Evolutionary conservation across 2,329 filamentous ascomycete genomes (phyloP).

Genomic region (Venturia effusa): DNA sequence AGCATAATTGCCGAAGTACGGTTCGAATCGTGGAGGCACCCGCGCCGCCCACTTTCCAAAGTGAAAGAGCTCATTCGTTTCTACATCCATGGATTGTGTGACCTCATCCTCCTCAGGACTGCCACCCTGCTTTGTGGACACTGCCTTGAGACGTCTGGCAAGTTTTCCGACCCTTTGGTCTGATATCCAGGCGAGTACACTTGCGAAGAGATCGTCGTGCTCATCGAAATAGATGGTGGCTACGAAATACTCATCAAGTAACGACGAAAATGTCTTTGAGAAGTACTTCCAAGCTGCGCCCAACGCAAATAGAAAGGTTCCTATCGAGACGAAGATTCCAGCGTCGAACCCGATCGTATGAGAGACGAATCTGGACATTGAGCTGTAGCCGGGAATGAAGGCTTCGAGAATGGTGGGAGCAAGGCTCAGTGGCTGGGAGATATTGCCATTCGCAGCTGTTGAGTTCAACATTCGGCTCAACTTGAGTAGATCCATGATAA

Average conservation of each 20-base stretch:
- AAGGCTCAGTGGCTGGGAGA: slow-evolving; percentile 21
- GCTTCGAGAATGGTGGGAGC: slow-evolving; percentile 38
- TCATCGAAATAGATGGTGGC: slow-evolving; percentile 35
- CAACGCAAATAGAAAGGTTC: slow-evolving; percentile 31
- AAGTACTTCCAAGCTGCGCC: slow-evolving; percentile 28
- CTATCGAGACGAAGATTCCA: slow-evolving; percentile 34
- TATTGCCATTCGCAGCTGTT: background rate
- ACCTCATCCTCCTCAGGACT: slow-evolving; percentile 23
- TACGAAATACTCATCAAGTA: slow-evolving; percentile 29
- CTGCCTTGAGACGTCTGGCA: slow-evolving; percentile 28
- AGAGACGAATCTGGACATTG: slow-evolving; percentile 33
- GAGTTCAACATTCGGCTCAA: slow-evolving; percentile 3
- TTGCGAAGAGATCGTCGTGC: slow-evolving; percentile 32
- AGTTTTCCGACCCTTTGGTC: slow-evolving; percentile 28
- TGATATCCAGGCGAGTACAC: slow-evolving; percentile 33
- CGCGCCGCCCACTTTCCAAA: slow-evolving; percentile 38
- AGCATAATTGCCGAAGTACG: slow-evolving; percentile 34
- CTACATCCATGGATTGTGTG: slow-evolving; percentile 23
- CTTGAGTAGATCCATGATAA: slow-evolving; percentile 5
- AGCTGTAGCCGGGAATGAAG: slow-evolving; percentile 39
- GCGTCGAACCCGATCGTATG: slow-evolving; percentile 36
- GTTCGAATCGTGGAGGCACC: slow-evolving; percentile 38
- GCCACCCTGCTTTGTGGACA: slow-evolving; percentile 25
- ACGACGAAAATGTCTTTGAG: slow-evolving; percentile 20
- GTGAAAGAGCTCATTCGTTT: slow-evolving; percentile 35